phyloP scores from a whole-genome alignment of 495 filamentous ascomycete genomes.

The Thermothielavioides terrestris region DNA sequence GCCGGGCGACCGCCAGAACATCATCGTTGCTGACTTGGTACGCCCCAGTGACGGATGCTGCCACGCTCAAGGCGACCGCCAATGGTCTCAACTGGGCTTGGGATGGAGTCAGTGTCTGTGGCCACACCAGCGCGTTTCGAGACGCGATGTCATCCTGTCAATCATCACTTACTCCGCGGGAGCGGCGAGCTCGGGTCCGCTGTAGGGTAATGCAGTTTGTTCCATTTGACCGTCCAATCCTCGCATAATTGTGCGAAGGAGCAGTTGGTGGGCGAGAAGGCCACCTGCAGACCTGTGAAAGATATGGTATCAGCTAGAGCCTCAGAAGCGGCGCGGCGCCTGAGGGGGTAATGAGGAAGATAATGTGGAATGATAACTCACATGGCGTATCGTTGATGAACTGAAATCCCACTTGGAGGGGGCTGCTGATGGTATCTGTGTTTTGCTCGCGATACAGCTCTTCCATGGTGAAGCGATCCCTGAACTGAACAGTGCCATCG shows the following conservation, averaged over 20 bases:
- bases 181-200: conserved; percentile 32
- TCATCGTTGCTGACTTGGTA: conserved; percentile 62
- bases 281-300: conserved; percentile 52
- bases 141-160: no score
- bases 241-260: conserved; percentile 55
- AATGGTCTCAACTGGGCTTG: conserved; percentile 35
- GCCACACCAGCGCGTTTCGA: no score
- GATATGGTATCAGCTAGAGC: conserved; percentile 6
- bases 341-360: no score
- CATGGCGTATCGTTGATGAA: conserved; percentile 46
- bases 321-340: no score
- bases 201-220: conserved; percentile 48
- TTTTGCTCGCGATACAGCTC: conserved; percentile 54
- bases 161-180: conserved; percentile 33
- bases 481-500: conserved; percentile 70
- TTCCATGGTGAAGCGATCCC: conserved; percentile 61
- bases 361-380: conserved; percentile 22
- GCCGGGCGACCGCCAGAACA: conserved; percentile 56
- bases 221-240: conserved; percentile 57
- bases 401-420: conserved; percentile 66
- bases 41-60: conserved; percentile 39
- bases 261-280: conserved; percentile 68
- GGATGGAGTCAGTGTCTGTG: not conserved
- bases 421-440: conserved; percentile 52
- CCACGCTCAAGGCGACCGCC: conserved; percentile 30